Base-by-base conservation (phyloP, 2,329 filamentous ascomycete genomes). In the Microdochium nivale region DNA sequence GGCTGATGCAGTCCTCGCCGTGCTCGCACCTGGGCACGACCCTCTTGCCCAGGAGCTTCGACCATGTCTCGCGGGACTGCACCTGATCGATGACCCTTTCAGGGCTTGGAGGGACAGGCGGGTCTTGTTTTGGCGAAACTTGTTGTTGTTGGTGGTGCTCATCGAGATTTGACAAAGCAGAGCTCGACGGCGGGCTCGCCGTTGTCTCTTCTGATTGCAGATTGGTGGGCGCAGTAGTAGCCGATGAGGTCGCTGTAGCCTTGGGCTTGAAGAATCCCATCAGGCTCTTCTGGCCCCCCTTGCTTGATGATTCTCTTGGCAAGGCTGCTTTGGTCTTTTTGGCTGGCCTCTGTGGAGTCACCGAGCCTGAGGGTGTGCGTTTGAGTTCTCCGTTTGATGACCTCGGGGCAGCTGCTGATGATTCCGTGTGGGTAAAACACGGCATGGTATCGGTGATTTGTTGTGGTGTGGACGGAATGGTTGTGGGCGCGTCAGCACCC, bases 21-120 rank as follows among this genome's bases (percentile, higher is more conserved):
- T 99, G 94, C 48, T 96, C 90, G 64, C 94, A 99, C 52, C 79
- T 80, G 1, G 94, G 94, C 1, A 81, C 76, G 1, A 81, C 71
- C 52, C 87, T 84, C 65, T 86, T 90, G 16, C 84, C 81, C 55
- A 97, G 84, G 14, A 97, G 75, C 64, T 86, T 90, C 3, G 83
- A 84, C 94, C 94, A 97, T 23, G 86, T 86, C 62, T 94, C 86
- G 65, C 89, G 92, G 47, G 80, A 79, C 54, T 80, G 76, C 49
- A 90, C 81, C 0, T 86, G 84, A 58, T 91, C 87, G 54, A 86
- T 75, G 1, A 81, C 73, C 52, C 67, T 74, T 9, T 69, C 73
- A 2, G 63, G 40, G 8, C 46, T 51, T 14, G n/a, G 19, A 13
- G 44, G 53, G 25, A 37, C 24, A 11, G 19, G 30, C 37, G 24